Evolutionary conservation across 148 eudicot genomes (phyloP).

Genomic region (Chenopodium formosanum): DNA sequence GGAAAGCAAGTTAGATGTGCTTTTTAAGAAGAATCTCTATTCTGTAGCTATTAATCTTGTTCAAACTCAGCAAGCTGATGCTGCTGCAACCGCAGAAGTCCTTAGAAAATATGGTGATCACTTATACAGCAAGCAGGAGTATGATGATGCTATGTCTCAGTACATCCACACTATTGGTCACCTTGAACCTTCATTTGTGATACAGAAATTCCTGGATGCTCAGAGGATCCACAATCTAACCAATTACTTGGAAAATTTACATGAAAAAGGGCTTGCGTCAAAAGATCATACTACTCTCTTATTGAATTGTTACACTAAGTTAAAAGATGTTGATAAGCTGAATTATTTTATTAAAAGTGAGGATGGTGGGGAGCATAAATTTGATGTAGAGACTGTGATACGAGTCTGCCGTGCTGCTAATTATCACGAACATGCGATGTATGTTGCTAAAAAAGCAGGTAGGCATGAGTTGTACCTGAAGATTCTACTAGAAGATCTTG

Average conservation of each 20-base stretch:
- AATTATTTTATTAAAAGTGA: constrained; percentile 82
- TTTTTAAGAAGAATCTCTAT: constrained; percentile 90
- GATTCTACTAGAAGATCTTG: constrained; percentile 93
- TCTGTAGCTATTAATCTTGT: constrained; percentile 97
- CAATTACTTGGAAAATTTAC: constrained; percentile 90
- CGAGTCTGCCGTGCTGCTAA: constrained; percentile 96
- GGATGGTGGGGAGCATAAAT: constrained; percentile 84
- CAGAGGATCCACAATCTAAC: constrained; percentile 96
- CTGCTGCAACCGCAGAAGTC: constrained; percentile 98
- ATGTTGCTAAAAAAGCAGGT: constrained; percentile 94
- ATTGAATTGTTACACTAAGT: constrained; percentile 88
- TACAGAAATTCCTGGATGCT: constrained; percentile 96
- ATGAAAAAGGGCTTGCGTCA: constrained; percentile 90
- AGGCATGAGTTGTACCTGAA: constrained; percentile 95
- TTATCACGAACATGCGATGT: constrained; percentile 99
- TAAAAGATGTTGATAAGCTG: constrained; percentile 93
- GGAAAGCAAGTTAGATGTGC: constrained; percentile 98
- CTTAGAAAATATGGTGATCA: constrained; percentile 96
- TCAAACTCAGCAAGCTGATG: constrained; percentile 98
- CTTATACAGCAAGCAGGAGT: constrained; percentile 84
- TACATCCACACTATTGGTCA: constrained; percentile 91
- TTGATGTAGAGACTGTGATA: constrained; percentile 96
- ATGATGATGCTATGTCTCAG: constrained; percentile 94
- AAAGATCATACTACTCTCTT: constrained; percentile 97
- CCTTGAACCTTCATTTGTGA: constrained; percentile 95